Evolutionary conservation across 2,329 filamentous ascomycete species (phyloP).

Genomic region (Penicillium psychrosexuale): DNA sequence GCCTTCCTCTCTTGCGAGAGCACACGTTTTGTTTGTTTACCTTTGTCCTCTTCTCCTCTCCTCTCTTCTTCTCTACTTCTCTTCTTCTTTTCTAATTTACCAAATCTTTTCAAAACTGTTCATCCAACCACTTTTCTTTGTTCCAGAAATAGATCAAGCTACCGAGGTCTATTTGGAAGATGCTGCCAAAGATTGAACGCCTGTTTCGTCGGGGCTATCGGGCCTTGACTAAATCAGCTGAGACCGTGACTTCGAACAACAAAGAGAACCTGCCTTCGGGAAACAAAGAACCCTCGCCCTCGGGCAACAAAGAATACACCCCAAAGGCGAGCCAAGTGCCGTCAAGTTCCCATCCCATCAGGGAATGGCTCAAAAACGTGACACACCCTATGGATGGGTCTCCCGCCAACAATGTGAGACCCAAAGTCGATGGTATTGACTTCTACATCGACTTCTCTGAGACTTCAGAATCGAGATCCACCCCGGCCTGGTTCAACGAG

Average conservation of each 20-base stretch:
- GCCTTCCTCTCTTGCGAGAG: background rate
- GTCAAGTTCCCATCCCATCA: background rate
- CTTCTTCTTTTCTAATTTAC: background rate
- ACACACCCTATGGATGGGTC: background rate
- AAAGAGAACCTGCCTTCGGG: background rate
- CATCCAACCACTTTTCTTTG: slow-evolving; percentile 1
- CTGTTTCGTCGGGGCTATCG: background rate
- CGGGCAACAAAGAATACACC: background rate
- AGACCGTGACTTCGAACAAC: background rate
- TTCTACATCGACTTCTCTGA: background rate
- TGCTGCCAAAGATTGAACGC: background rate
- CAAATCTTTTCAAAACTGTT: background rate
- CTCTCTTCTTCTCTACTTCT: background rate
- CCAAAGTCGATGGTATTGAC: background rate
- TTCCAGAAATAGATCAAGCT: slow-evolving; percentile 4
- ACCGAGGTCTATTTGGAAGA: background rate
- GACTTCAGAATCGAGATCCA: background rate
- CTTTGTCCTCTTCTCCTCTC: background rate
- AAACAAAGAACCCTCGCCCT: slow-evolving; percentile 1
- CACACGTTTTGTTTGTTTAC: background rate
- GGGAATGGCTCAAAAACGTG: background rate
- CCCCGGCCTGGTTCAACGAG: background rate
- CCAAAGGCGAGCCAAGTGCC: background rate
- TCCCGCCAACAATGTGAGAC: background rate
- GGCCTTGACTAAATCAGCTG: background rate